A percentile compares a stretch with the other conserved stretches of the same genome.
phyloP scores from a whole-genome alignment of 805 yeast genomes.

The Teunomyces kruisii region DNA sequence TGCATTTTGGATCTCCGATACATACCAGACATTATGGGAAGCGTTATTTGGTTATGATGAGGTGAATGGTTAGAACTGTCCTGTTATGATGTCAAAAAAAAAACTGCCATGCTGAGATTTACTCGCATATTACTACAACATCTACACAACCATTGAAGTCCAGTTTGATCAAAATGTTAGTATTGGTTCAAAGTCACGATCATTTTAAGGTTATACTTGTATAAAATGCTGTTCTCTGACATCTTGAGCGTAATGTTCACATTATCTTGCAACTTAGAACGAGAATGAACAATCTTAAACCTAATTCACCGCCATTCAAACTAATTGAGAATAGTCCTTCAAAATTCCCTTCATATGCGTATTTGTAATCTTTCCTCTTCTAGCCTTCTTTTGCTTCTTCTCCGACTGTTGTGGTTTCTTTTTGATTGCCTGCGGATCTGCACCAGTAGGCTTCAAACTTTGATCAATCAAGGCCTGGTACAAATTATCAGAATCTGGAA shows the following conservation, averaged over 20 bases:
- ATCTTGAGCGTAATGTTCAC: not conserved
- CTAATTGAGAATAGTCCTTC: constrained; percentile 67
- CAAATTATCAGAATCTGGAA: constrained; percentile 80
- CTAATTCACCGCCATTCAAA: constrained; percentile 11
- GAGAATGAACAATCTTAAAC: not conserved
- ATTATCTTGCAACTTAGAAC: not conserved
- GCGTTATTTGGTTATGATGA: not conserved
- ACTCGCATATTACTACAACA: not conserved
- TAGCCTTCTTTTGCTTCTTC: constrained; percentile 85
- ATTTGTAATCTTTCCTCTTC: constrained; percentile 92
- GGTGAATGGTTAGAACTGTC: not conserved
- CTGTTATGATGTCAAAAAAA: not conserved
- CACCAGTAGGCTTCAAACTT: constrained; percentile 94
- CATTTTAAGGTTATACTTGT: too few relatives aligned
- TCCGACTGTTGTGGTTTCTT: constrained; percentile 57
- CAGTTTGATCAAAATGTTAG: too few relatives aligned
- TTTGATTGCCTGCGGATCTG: constrained; percentile 93
- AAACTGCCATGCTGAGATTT: constrained; percentile 3
- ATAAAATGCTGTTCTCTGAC: not conserved
- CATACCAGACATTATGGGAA: constrained; percentile 30
- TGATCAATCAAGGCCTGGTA: constrained; percentile 75
- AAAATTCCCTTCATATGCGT: constrained; percentile 95
- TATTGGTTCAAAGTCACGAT: too few relatives aligned
- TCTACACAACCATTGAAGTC: too few relatives aligned
- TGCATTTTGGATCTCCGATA: not conserved